phyloP scores from a whole-genome alignment of 148 eudicot species.

The Vaccinium darrowii region DNA sequence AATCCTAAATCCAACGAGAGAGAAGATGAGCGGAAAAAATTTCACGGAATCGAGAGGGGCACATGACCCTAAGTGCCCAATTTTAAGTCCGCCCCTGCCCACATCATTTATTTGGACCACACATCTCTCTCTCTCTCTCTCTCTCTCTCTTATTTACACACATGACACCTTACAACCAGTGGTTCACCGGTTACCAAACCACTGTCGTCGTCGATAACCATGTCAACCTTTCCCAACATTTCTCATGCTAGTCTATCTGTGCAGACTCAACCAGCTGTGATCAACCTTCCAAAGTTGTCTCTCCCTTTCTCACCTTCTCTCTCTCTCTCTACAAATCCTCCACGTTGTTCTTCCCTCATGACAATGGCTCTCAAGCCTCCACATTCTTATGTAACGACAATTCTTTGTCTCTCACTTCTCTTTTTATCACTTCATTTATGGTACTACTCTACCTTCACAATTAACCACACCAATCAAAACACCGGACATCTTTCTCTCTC shows the following conservation, averaged over 20 bases:
- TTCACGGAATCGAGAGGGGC: too few relatives aligned
- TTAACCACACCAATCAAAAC: neutral
- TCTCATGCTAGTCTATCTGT: constrained; percentile 1
- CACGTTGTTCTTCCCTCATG: too few relatives aligned
- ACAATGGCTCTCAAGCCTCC: neutral
- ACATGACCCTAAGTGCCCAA: too few relatives aligned
- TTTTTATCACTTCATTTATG: neutral
- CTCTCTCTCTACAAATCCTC: neutral
- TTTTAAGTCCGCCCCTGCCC: too few relatives aligned
- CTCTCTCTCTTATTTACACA: neutral
- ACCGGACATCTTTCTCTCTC: neutral
- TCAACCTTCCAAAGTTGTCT: neutral
- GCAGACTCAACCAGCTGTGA: neutral
- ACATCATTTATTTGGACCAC: too few relatives aligned
- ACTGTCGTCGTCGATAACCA: neutral
- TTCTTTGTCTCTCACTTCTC: constrained; percentile 11
- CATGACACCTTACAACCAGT: neutral
- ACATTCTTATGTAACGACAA: neutral
- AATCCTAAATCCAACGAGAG: too few relatives aligned
- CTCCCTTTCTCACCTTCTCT: neutral
- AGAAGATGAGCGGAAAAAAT: too few relatives aligned
- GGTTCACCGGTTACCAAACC: too few relatives aligned
- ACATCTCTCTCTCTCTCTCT: constrained; percentile 17
- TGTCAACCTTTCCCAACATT: constrained; percentile 7
- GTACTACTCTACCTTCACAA: too few relatives aligned